Base-by-base conservation (phyloP, 306 rosid species). In the Lathyrus sativus region DNA sequence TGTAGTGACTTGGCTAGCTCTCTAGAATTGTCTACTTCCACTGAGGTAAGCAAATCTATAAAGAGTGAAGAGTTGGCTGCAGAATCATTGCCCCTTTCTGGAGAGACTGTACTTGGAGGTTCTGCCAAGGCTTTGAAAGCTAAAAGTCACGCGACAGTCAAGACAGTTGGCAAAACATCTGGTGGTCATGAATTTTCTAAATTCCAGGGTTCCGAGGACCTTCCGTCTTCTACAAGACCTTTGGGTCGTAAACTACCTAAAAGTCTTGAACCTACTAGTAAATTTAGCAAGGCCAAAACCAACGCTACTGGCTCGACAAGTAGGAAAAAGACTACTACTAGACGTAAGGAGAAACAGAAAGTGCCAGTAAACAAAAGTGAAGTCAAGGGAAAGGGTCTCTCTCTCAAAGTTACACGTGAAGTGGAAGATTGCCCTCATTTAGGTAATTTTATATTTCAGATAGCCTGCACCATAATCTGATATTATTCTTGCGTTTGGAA, bases 221-320 rank as follows among this genome's bases (percentile, higher is more conserved):
- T 74, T 46, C 38, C 60, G 37, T 60, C 85, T 72, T 55, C 82
- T 73, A 72, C 84, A 38, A 80, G 80, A 78, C 68, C 89, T 26
- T 71, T 77, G 67, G 85, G 90, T 59, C 79, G 70, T 64, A 88
- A 85, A 80, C 82, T 79, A 76, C 82, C 90, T 11, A 83, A 72
- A 74, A 75, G 79, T 66, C 78, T 77, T 43, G 72, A 61, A 53
- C 72, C 82, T 68, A 46, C 82, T 71, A 46, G 46, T 56, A 85
- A 77, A 79, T 74, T 74, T 24, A 77, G 77, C 68, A 77, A 77
- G 77, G 77, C 82, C 65, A 82, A 73, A 74, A 73, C 85, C 46
- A 86, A 82, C 73, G 76, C 77, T 66, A 83, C 88, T 79, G 85
- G 76, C 78, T 81, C 87, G 9, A 81, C 38, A 28, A 67, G 76